A percentile compares a stretch with the other conserved stretches of the same genome.
Evolutionary conservation across 345 rosid genomes (phyloP).

Genomic region (Limnanthes douglasii): DNA sequence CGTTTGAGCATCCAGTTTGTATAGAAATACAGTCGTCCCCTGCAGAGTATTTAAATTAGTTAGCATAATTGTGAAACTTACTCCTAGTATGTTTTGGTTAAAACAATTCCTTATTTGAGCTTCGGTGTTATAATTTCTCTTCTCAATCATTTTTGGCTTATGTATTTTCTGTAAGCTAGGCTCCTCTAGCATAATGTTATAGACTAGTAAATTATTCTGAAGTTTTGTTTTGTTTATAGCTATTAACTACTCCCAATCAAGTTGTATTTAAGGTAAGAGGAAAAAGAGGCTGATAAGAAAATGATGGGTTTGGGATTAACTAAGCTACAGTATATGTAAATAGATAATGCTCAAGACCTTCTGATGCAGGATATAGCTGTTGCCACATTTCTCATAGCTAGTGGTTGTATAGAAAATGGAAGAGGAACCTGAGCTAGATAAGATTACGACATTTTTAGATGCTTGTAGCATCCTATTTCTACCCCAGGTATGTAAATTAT

Average conservation of each 20-base stretch:
- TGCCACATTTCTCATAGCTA: conserved; percentile 9
- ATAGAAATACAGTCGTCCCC: conserved; percentile 94
- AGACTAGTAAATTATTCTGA: no score
- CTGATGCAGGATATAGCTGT: conserved; percentile 4
- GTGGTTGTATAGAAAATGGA: conserved; percentile 9
- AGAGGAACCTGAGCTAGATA: conserved; percentile 13
- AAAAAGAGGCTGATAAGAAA: no score
- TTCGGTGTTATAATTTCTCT: no score
- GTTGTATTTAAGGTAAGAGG: no score
- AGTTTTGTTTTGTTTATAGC: no score
- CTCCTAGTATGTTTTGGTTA: no score
- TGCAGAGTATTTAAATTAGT: conserved; percentile 20
- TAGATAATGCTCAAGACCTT: conserved; percentile 2
- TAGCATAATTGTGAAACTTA: not conserved
- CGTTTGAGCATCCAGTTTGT: conserved; percentile 86
- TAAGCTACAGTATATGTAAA: conserved; percentile 5
- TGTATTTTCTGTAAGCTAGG: no score
- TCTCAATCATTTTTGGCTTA: no score
- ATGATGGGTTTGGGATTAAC: conserved; percentile 7
- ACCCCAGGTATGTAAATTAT: conserved; percentile 3
- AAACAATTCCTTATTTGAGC: no score
- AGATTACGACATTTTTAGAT: conserved; percentile 15
- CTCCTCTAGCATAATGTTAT: no score
- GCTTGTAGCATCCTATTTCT: conserved; percentile 2
- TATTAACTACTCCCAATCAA: no score